phyloP scores from a whole-genome alignment of 1,284 basidiomycete species.

The Ceratobasidium sp. region DNA sequence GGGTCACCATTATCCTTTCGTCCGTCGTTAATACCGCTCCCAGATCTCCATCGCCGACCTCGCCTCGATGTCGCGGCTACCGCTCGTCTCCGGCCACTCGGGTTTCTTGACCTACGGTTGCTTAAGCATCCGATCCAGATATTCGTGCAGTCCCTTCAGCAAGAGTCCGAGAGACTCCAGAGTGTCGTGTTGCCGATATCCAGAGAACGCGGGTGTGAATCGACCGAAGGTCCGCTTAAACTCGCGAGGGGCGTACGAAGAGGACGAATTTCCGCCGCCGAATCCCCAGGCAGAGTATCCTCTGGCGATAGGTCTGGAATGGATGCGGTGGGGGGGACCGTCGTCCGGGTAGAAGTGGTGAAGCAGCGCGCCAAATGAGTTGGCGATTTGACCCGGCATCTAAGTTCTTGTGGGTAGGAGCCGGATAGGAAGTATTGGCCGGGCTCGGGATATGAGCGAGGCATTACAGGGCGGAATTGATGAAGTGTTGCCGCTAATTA shows the following conservation, averaged over 20 bases:
- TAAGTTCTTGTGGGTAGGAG: slow-evolving; percentile 89
- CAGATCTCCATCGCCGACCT: slow-evolving; percentile 89
- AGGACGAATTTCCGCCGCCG: slow-evolving; percentile 56
- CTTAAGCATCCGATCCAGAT: slow-evolving; percentile 70
- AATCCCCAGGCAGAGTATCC: slow-evolving; percentile 36
- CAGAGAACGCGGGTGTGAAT: slow-evolving; percentile 71
- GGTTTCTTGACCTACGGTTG: slow-evolving; percentile 95
- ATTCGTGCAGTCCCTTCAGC: slow-evolving; percentile 72
- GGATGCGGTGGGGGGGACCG: slow-evolving; percentile 50
- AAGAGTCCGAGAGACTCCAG: slow-evolving; percentile 73
- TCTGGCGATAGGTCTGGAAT: slow-evolving; percentile 52
- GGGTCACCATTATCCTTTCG: slow-evolving; percentile 99
- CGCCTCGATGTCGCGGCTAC: too few species aligned
- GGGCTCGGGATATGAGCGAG: slow-evolving; percentile 91
- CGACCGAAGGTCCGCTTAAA: slow-evolving; percentile 85
- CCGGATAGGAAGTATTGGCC: slow-evolving; percentile 93
- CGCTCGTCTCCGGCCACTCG: too few species aligned
- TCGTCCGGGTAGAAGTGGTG: slow-evolving; percentile 76
- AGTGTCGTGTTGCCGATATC: slow-evolving; percentile 73
- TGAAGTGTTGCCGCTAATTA: slow-evolving; percentile 86
- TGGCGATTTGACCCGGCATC: slow-evolving; percentile 97
- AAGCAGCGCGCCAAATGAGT: slow-evolving; percentile 89
- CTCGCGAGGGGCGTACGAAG: slow-evolving; percentile 87
- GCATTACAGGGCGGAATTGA: slow-evolving; percentile 98
- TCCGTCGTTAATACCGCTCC: slow-evolving; percentile 97